Evolutionary conservation across 1,139 yeast genomes (phyloP), one percentile per base, ranked within the genome.

Genomic region (Nakaseomyces sp.): DNA sequence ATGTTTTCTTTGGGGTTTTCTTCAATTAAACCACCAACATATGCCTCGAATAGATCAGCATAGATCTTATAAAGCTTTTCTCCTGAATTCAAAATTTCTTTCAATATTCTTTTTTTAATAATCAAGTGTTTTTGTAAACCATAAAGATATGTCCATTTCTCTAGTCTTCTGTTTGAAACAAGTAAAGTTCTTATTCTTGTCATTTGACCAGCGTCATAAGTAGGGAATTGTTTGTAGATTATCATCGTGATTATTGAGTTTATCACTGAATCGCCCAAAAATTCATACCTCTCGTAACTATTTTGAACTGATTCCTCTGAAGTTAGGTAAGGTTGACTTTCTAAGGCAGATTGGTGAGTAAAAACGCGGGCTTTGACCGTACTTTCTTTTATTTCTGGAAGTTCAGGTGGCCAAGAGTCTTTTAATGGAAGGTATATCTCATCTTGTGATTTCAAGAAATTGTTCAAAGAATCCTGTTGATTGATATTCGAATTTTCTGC

Each of bases 271-370:
- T 35, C 38, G 8, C 38, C 38, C 17, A 35, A 5, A 15, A 35
- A 35, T 35, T 35, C 38, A 20, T 20, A 22, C 18, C 38, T 35
- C 28, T 35, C 38, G n/a, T 35, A 35, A 22, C 38, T 35, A 35
- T 35, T 35, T 18, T 12, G 20, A 1, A 22, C 18, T 35, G 17
- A 13, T 22, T 35, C 38, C n/a, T 35, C 38, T 5, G 16, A 18
- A n/a, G 38, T 35, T 35, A 35, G n/a, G 22, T 35, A 35, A 12
- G 17, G 16, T 22, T 35, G 38, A 12, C 13, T 22, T 15, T 20
- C 26, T 35, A 35, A 22, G 5, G 38, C 38, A 9, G 38, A 35
- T 5, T 35, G 38, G 4, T 35, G 38, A 12, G 28, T 35, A n/a
- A 35, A 35, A 9, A 35, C 38, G 7, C 38, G 38, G 13, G 38